These are phyloP conservation scores for Paraconiothyrium brasiliense DNA, from an alignment of 2,329 filamentous ascomycete species.

Conservation along the genomic window DNA sequence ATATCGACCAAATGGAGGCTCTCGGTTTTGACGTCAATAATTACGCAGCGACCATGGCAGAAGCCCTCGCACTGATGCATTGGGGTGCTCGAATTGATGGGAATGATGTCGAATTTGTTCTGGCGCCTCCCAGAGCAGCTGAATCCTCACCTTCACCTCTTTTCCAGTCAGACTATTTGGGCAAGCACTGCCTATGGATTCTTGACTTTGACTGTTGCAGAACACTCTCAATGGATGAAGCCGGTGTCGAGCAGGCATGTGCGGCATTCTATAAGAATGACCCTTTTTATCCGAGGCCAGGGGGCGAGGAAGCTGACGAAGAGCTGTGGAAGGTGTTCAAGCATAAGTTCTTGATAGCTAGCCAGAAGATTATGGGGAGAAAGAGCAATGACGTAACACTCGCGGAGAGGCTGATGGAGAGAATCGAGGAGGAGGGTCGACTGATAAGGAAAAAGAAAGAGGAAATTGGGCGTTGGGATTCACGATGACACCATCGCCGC, in stretches of 20 bases:
- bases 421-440: conserved; percentile 16
- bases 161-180: conserved; percentile 1
- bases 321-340: conserved; percentile 24
- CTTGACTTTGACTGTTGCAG: conserved; percentile 70
- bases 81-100: conserved; percentile 61
- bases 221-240: conserved; percentile 50
- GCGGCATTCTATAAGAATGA: conserved; percentile 61
- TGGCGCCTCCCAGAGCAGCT: neutral
- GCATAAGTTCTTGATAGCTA: conserved; percentile 15
- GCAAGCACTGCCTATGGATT: conserved; percentile 34
- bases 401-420: conserved; percentile 15
- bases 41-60: conserved; percentile 60
- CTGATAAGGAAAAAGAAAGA: conserved; percentile 11
- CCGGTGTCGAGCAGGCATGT: conserved; percentile 55
- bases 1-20: conserved; percentile 61
- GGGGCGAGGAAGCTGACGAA: conserved; percentile 16
- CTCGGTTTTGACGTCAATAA: conserved; percentile 46
- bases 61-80: conserved; percentile 61
- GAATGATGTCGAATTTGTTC: conserved; percentile 66
- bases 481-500: no score
- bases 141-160: neutral
- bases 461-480: neutral
- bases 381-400: neutral
- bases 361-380: conserved; percentile 14
- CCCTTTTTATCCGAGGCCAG: conserved; percentile 57